These are phyloP conservation scores for Penicillium cinerascens DNA, from an alignment of 495 filamentous ascomycete species.

Conservation along the genomic window DNA sequence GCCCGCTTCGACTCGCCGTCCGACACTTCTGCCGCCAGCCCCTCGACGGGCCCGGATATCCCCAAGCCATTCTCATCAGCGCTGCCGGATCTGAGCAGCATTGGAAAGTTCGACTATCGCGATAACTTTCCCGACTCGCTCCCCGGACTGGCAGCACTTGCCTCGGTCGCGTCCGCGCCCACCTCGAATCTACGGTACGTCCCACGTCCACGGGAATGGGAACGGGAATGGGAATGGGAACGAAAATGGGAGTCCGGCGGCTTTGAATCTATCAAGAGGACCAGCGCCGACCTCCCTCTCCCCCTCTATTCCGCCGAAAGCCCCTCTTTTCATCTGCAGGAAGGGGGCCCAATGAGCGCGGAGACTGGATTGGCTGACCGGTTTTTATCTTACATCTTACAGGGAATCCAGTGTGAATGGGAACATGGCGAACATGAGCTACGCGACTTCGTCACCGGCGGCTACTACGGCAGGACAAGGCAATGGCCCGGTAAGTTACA, in stretches of 20 bases:
- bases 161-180: conserved; percentile 56
- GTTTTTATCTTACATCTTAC: conserved; percentile 15
- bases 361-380: conserved; percentile 29
- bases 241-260: too few species aligned
- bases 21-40: conserved; percentile 15
- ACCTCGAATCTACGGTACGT: conserved; percentile 68
- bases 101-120: conserved; percentile 21
- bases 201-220: conserved; percentile 23
- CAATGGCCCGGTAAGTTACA: conserved; percentile 59
- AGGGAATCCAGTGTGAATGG: conserved; percentile 51
- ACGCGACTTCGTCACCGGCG: conserved; percentile 63
- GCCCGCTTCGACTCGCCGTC: conserved; percentile 28
- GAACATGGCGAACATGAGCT: conserved; percentile 56
- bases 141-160: conserved; percentile 52
- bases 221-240: background rate
- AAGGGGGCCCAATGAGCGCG: conserved; percentile 5
- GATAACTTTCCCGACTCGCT: conserved; percentile 25
- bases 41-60: conserved; percentile 16
- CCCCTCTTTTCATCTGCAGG: conserved; percentile 10
- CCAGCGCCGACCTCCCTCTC: background rate
- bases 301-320: background rate
- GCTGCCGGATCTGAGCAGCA: conserved; percentile 20
- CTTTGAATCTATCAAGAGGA: background rate
- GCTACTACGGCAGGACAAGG: conserved; percentile 63
- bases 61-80: conserved; percentile 16